These are phyloP conservation scores for Rhizopogon vulgaris DNA, from an alignment of 768 basidiomycete genomes.

Conservation along the genomic window DNA sequence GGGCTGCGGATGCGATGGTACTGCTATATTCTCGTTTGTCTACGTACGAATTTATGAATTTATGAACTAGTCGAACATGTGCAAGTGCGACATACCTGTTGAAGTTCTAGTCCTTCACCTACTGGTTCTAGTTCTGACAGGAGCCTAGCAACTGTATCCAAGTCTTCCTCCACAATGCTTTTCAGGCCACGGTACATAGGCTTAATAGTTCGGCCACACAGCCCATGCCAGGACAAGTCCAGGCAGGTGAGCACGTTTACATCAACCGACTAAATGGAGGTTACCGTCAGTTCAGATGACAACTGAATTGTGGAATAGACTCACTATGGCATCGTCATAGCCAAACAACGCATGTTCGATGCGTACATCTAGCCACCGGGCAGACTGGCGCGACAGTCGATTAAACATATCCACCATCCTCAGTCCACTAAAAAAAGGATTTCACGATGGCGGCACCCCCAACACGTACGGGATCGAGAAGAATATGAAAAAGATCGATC, in stretches of 20 bases:
- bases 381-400: constrained; percentile 7
- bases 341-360: constrained; percentile 5
- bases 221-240: constrained; percentile 20
- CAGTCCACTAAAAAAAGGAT: neutral
- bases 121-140: constrained; percentile 34
- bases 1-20: neutral
- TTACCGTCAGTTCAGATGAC: neutral
- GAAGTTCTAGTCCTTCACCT: constrained; percentile 7
- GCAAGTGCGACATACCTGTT: constrained; percentile 8
- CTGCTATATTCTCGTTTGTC: neutral
- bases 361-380: constrained; percentile 7
- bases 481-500: neutral
- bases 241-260: constrained; percentile 6
- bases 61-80: neutral
- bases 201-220: constrained; percentile 24
- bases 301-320: constrained; percentile 1
- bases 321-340: constrained; percentile 8
- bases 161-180: constrained; percentile 30
- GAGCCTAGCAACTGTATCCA: constrained; percentile 36
- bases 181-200: constrained; percentile 32
- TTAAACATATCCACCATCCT: constrained; percentile 4
- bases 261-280: constrained; percentile 8
- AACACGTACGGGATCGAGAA: neutral
- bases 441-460: neutral
- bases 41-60: neutral